These are phyloP conservation scores for Fusarium transvaalense DNA, from an alignment of 2,329 filamentous ascomycete genomes.

Conservation along the genomic window DNA sequence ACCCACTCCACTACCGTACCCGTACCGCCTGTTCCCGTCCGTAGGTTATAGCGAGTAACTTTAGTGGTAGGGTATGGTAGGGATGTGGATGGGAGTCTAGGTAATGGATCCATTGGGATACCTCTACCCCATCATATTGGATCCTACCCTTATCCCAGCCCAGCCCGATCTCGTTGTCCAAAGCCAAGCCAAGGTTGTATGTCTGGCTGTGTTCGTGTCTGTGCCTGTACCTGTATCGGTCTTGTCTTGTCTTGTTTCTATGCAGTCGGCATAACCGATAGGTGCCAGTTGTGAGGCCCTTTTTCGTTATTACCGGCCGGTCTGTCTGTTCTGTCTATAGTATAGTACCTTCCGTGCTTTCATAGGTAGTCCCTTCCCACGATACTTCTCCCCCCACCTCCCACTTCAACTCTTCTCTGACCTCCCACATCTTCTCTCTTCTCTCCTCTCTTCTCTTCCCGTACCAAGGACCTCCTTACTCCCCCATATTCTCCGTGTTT, in stretches of 20 bases:
- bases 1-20: constrained; percentile 36
- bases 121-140: constrained; percentile 43
- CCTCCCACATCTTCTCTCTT: constrained; percentile 31
- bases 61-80: constrained; percentile 21
- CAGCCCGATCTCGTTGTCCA: constrained; percentile 37
- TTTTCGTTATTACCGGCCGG: constrained; percentile 29
- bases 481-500: constrained; percentile 26
- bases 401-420: constrained; percentile 28
- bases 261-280: constrained; percentile 39
- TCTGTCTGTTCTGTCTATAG: neutral
- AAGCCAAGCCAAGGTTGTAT: constrained; percentile 20
- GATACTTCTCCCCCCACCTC: constrained; percentile 38
- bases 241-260: constrained; percentile 8
- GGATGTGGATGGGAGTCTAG: neutral
- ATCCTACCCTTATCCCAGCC: constrained; percentile 43
- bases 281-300: constrained; percentile 41
- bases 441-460: constrained; percentile 31
- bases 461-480: constrained; percentile 22
- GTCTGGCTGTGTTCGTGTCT: constrained; percentile 22
- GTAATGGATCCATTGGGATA: constrained; percentile 24
- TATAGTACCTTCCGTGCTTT: constrained; percentile 3
- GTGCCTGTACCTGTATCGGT: constrained; percentile 18
- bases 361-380: constrained; percentile 20
- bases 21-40: constrained; percentile 36
- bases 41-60: constrained; percentile 27